phyloP scores from a whole-genome alignment of 2,329 filamentous ascomycete species.

The Hypomyces perniciosus region DNA sequence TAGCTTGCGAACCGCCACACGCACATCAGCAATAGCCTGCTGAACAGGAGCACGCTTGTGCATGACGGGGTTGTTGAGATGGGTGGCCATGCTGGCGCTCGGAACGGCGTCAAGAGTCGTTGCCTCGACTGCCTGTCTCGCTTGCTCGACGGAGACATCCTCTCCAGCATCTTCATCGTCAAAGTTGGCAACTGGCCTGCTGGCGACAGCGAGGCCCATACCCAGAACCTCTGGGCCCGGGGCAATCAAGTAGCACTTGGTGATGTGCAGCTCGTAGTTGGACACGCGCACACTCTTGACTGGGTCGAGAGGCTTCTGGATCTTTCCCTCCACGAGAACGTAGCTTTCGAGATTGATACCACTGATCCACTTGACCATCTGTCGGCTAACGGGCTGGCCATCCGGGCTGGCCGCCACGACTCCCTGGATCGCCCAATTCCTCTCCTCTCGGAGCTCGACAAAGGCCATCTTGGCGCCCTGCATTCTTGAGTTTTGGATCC shows the following conservation, averaged over 20 bases:
- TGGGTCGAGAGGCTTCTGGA: slow-evolving; percentile 77
- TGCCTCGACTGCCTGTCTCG: slow-evolving; percentile 38
- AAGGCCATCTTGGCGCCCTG: slow-evolving; percentile 70
- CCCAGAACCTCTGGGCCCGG: slow-evolving; percentile 52
- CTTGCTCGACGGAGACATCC: slow-evolving; percentile 33
- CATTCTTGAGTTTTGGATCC: slow-evolving; percentile 68
- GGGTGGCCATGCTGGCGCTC: slow-evolving; percentile 70
- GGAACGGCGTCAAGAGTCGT: slow-evolving; percentile 35
- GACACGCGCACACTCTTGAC: slow-evolving; percentile 82
- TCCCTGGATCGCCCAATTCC: slow-evolving; percentile 70
- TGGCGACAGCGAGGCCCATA: slow-evolving; percentile 51
- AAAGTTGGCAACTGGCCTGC: slow-evolving; percentile 51
- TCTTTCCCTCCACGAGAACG: slow-evolving; percentile 70
- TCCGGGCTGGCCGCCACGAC: slow-evolving; percentile 63
- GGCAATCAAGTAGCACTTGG: slow-evolving; percentile 74
- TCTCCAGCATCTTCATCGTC: slow-evolving; percentile 47
- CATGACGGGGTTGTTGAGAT: slow-evolving; percentile 86
- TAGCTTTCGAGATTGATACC: slow-evolving; percentile 73
- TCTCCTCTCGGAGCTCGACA: slow-evolving; percentile 69
- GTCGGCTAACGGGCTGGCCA: slow-evolving; percentile 60
- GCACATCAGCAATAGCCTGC: slow-evolving; percentile 63
- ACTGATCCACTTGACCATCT: slow-evolving; percentile 92
- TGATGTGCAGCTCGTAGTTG: slow-evolving; percentile 80
- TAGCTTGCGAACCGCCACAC: slow-evolving; percentile 56
- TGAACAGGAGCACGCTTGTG: slow-evolving; percentile 89